phyloP scores from a whole-genome alignment of 192 early-diverging fungal genomes.

The Geranomyces michiganensis region DNA sequence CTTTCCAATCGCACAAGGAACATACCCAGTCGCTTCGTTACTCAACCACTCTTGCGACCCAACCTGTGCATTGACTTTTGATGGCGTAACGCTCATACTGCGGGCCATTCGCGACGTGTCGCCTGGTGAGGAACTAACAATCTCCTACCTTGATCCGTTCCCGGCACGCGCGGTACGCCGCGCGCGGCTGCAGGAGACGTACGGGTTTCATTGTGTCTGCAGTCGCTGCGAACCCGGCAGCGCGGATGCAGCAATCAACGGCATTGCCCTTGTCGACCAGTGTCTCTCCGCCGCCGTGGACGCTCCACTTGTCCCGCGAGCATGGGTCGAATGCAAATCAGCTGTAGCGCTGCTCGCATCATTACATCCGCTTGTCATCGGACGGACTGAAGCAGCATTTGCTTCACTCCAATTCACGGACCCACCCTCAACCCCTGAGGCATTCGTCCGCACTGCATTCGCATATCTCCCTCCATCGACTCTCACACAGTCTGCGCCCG shows the following conservation, averaged over 20 bases:
- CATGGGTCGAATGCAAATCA: too few species aligned
- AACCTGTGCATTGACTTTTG: conserved; percentile 61
- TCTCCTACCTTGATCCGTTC: conserved; percentile 64
- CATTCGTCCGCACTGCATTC: not conserved
- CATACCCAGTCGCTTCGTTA: conserved; percentile 62
- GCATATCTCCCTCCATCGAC: not conserved
- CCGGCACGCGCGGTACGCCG: conserved; percentile 33
- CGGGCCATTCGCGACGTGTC: conserved; percentile 56
- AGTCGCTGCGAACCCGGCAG: conserved; percentile 37
- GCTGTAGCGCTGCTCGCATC: not conserved
- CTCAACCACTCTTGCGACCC: conserved; percentile 72
- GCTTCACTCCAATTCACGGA: not conserved
- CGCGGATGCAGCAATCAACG: not conserved
- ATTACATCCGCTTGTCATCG: not conserved
- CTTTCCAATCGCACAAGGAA: conserved; percentile 63
- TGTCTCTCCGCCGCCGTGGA: not conserved
- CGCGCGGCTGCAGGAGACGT: conserved; percentile 44
- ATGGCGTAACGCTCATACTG: conserved; percentile 45
- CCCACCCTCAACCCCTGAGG: not conserved
- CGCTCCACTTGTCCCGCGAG: not conserved
- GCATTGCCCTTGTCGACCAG: not conserved
- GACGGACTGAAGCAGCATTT: not conserved
- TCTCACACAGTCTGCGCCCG: not conserved
- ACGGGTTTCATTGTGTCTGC: conserved; percentile 56
- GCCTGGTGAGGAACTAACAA: conserved; percentile 55